Conservation (phyloP, 495 filamentous ascomycete genomes). For the Penicillium parvum region DNA sequence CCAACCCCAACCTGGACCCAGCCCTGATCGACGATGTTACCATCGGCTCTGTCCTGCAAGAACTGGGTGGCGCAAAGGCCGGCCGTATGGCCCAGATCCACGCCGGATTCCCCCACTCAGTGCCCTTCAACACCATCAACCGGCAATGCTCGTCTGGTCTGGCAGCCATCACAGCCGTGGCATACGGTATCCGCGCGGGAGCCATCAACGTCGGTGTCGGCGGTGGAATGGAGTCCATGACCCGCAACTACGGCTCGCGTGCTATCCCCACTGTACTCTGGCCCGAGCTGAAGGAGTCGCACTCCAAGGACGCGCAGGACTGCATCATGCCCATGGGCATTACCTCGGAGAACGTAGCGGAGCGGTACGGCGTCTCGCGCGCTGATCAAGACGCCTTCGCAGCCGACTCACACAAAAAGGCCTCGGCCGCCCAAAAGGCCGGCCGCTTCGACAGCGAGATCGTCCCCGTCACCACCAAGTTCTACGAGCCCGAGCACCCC, state of each 20-base stretch:
- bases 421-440: slow-evolving; percentile 58
- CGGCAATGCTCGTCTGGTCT: slow-evolving; percentile 78
- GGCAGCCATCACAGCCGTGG: slow-evolving; percentile 65
- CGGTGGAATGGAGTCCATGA: slow-evolving; percentile 94
- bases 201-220: slow-evolving; percentile 76
- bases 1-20: slow-evolving; percentile 70
- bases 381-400: slow-evolving; percentile 82
- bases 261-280: slow-evolving; percentile 83
- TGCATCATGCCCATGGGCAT: slow-evolving; percentile 94
- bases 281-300: slow-evolving; percentile 61
- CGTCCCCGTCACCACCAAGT: slow-evolving; percentile 63
- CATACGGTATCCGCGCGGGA: slow-evolving; percentile 65
- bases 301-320: slow-evolving; percentile 66
- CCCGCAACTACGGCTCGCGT: slow-evolving; percentile 73
- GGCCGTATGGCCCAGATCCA: slow-evolving; percentile 87
- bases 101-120: slow-evolving; percentile 68
- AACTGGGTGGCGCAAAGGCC: slow-evolving; percentile 87
- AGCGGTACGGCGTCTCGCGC: slow-evolving; percentile 66
- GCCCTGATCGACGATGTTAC: slow-evolving; percentile 70
- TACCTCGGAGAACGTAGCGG: slow-evolving; percentile 87
- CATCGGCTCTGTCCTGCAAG: slow-evolving; percentile 82
- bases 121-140: slow-evolving; percentile 80
- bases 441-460: slow-evolving; percentile 77
- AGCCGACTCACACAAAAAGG: slow-evolving; percentile 65
- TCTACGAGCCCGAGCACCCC: slow-evolving; percentile 52